Evolutionary conservation across 2,329 filamentous ascomycete genomes (phyloP), one percentile per base, ranked within the genome.

Genomic region (Exophiala spinifera): DNA sequence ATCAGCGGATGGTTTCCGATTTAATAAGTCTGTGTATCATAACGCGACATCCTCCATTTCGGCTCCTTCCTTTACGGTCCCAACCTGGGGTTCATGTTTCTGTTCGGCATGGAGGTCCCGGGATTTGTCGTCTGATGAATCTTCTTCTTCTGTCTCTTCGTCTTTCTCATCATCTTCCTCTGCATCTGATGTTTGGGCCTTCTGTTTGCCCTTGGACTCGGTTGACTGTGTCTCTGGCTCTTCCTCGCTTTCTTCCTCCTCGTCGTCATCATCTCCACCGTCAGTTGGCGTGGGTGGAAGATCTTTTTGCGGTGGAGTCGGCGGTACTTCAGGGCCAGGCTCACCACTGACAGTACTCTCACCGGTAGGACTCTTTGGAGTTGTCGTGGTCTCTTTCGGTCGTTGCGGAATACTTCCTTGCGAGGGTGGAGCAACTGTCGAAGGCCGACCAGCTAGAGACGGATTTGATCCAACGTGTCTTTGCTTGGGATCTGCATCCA

Each of bases 401-500:
- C 51, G 64, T 56, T 48, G 43, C 14, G 53, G 53, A n/a, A 59
- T 42, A 21, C 46, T 57, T 33, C 44, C 39, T 46, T 57, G 58
- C 20, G 53, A 52, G 28, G 40, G 42, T 17, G 21, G 48, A 68
- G 67, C 44, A 63, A 68, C 46, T 66, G 67, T 25, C 63, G 63
- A 43, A 61, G 64, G 46, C 66, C 45, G 51, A 15, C 33, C 46
- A 3, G 52, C 25, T 7, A 63, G 39, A 33, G 52, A 52, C 25
- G 63, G 63, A 48, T 64, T 64, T 3, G 56, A 70, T 5, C 74
- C 72, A 23, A 75, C 64, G 53, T 81, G 79, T 51, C 84, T 73
- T 62, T 83, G 70, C 65, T 83, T 82, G 15, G 83, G 83, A 67
- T 89, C 86, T 2, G 92, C 94, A 68, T 96, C 91, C 28, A 99